Evolutionary conservation across 73 alveolate genomes (phyloP).

Genomic region (Blepharisma stoltei): DNA sequence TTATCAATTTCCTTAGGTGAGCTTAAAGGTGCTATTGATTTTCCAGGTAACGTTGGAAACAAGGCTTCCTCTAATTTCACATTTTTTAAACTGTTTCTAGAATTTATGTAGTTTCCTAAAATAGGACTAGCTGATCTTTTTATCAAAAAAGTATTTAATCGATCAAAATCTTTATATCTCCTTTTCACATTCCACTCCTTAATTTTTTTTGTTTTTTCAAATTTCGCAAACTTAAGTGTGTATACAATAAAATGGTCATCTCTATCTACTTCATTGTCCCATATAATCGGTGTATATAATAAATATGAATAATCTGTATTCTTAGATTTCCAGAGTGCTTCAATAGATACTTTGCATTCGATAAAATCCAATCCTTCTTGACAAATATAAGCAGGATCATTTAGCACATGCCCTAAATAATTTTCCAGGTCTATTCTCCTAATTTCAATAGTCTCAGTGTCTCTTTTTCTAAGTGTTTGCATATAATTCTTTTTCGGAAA

Average conservation of each 20-base stretch:
- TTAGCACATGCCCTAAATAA: slow-evolving; percentile 8
- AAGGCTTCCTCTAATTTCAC: not conserved
- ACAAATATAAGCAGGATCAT: slow-evolving; percentile 1
- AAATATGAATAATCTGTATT: not conserved
- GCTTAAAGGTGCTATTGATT: not conserved
- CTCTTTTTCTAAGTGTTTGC: slow-evolving; percentile 2
- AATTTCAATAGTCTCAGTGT: not conserved
- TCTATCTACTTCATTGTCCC: not conserved
- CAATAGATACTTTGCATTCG: not conserved
- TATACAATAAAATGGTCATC: not conserved
- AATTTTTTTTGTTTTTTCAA: not conserved
- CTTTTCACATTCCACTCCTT: not conserved
- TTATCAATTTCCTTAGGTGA: not conserved
- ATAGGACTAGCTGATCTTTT: not conserved
- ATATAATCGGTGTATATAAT: not conserved
- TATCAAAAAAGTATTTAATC: not conserved
- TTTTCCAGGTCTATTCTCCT: not conserved
- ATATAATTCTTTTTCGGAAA: slow-evolving; percentile 18
- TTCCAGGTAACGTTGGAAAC: not conserved
- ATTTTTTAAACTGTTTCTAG: not conserved
- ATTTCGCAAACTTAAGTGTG: slow-evolving; percentile 5
- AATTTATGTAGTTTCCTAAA: not conserved
- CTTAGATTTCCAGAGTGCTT: not conserved
- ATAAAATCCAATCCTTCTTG: not conserved
- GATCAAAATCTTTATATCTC: slow-evolving; percentile 1